Evolutionary conservation across 2,329 filamentous ascomycete genomes (phyloP).

Genomic region (Zalaria obscura): DNA sequence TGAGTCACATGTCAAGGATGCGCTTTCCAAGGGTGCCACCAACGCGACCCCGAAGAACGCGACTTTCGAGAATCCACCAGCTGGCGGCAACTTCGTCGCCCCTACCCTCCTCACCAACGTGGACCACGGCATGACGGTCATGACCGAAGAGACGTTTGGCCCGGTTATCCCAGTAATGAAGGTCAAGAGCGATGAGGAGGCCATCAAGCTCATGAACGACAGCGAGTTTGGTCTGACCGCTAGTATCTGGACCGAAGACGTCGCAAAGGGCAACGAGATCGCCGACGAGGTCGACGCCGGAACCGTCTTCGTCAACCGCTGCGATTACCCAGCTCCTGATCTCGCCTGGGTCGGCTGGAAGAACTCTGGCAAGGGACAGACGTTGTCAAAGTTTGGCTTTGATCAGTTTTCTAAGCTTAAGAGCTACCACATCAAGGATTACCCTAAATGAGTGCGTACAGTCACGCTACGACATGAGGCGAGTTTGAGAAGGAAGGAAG

Average conservation of each 20-base stretch:
- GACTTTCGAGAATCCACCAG: constrained; percentile 56
- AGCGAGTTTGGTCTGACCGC: constrained; percentile 88
- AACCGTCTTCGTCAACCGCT: constrained; percentile 91
- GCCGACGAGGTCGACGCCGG: constrained; percentile 76
- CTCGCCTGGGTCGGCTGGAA: constrained; percentile 68
- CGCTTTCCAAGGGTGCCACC: constrained; percentile 67
- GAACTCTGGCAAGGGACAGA: constrained; percentile 85
- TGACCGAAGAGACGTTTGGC: constrained; percentile 91
- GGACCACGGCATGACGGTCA: constrained; percentile 71
- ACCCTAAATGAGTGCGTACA: constrained; percentile 33
- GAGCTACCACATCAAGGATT: constrained; percentile 85
- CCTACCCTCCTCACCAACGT: constrained; percentile 72
- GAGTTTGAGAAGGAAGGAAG: too few relatives aligned
- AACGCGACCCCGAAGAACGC: constrained; percentile 73
- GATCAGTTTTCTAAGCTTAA: constrained; percentile 95
- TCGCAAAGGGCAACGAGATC: constrained; percentile 57
- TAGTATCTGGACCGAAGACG: constrained; percentile 95
- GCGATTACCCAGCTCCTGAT: constrained; percentile 76
- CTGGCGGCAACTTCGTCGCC: constrained; percentile 77
- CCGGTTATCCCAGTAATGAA: constrained; percentile 85
- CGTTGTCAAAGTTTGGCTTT: constrained; percentile 78
- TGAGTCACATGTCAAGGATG: constrained; percentile 66
- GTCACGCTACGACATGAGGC: not conserved
- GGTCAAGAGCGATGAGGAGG: constrained; percentile 68
- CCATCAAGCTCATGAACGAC: constrained; percentile 79